Evolutionary conservation across 1,284 basidiomycete species (phyloP), one percentile per base, ranked within the genome.

Genomic region (Rhodotorula sp.): DNA sequence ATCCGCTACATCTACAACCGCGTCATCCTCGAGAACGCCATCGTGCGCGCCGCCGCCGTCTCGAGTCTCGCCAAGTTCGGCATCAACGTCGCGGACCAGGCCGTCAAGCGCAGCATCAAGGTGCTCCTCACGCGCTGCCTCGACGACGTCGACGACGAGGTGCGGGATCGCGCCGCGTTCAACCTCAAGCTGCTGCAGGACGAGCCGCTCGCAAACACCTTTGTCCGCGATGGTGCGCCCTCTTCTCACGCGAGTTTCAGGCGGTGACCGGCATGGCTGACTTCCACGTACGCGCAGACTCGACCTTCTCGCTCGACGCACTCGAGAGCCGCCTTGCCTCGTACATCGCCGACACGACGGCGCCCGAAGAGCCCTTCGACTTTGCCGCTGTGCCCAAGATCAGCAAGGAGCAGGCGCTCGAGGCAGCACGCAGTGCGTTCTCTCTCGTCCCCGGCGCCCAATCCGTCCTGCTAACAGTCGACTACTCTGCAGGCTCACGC

Each of bases 1-100:
- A 99, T 99, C 80, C 91, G 97, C 60, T 99, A 96, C 85, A 99
- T 99, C 80, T 99, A 99, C 84, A 99, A 99, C 84, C 93, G 97
- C 50, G 97, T 99, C 52, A 94, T 99, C 27, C 85, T 99, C 77
- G 97, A 99, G 83, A 99, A 99, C 79, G 94, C 97, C 19, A 96
- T 97, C 63, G 97, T 99, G 52, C 87, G 97, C 70, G 97, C 97
- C 13, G 97, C 97, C 7, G 97, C 97, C 27, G 96, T 99, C 9
- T 87, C 91, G 44, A 92, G 91, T 78, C 84, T 99, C 79, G 96
- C 93, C 77, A 99, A 99, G 84, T 99, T 99, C 79, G 97, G 97
- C 71, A 89, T 97, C 64, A 92, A 91, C 78, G 89, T 91, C 25
- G 83, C 86, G 21, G 96, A 99, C 81, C 82, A 84, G 71, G 85